Percentiles rank a stretch among this genome's conserved stretches.
phyloP scores from a whole-genome alignment of 2,329 filamentous ascomycete genomes.

The Sporothrix euskadiensis region DNA sequence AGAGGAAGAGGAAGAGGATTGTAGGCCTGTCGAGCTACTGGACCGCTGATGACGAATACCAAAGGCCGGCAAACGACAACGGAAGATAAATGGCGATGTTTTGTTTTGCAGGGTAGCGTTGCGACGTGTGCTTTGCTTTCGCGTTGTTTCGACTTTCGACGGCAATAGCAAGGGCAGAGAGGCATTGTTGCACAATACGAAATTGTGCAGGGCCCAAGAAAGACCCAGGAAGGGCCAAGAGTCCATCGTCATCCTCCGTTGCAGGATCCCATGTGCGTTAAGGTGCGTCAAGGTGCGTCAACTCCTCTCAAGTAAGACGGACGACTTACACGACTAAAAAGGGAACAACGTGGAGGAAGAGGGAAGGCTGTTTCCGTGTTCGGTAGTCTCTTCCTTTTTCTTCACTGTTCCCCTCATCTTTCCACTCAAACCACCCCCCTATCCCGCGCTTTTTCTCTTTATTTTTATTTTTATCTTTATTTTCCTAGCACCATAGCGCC shows the following conservation, averaged over 20 bases:
- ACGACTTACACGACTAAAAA: conserved; percentile 23
- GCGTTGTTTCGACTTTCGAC: not conserved
- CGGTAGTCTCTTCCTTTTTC: not conserved
- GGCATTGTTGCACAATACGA: conserved; percentile 6
- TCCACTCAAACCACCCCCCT: not conserved
- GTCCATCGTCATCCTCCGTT: conserved; percentile 4
- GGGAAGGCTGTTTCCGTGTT: conserved; percentile 7
- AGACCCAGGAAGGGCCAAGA: not conserved
- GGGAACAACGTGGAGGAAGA: conserved; percentile 12
- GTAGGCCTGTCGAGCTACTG: not conserved
- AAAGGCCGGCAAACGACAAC: not conserved
- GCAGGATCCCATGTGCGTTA: conserved; percentile 2
- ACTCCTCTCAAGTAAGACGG: not conserved
- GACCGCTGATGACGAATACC: not conserved
- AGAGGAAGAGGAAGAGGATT: not conserved
- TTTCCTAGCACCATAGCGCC: not conserved
- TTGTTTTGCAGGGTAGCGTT: not conserved
- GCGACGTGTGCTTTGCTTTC: conserved; percentile 1
- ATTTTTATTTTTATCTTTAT: not conserved
- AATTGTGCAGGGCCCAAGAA: not conserved
- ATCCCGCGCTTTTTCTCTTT: not conserved
- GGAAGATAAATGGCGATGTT: not conserved
- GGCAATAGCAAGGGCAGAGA: not conserved
- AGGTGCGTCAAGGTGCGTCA: too few relatives aligned
- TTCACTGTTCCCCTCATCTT: not conserved